Evolutionary conservation across 169 alveolate species (phyloP).

Genomic region (Plasmodium malariae): DNA sequence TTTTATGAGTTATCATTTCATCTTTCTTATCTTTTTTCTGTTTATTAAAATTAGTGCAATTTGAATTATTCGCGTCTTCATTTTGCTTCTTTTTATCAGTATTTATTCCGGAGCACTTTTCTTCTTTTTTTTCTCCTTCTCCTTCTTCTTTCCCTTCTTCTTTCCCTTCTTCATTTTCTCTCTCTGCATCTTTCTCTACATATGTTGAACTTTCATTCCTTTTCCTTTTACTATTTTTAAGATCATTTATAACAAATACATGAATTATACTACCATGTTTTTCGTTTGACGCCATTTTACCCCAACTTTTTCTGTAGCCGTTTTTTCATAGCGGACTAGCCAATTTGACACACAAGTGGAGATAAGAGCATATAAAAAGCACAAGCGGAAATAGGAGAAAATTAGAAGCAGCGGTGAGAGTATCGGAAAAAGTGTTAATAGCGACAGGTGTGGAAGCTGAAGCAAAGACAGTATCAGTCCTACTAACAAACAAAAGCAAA

Average conservation of each 20-base stretch:
- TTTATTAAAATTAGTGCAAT: background rate
- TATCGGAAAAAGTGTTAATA: too few species aligned
- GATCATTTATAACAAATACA: conserved; percentile 57
- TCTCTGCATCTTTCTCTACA: background rate
- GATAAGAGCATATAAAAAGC: too few species aligned
- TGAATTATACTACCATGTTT: conserved; percentile 56
- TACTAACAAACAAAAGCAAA: too few species aligned
- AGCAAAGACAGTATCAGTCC: too few species aligned
- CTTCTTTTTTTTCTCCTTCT: background rate
- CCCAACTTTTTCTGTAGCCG: background rate
- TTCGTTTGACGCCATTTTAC: conserved; percentile 25
- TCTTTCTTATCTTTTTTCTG: background rate
- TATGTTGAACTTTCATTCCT: too few species aligned
- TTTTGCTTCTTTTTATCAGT: background rate
- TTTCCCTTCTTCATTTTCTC: background rate
- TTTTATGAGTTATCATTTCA: conserved; percentile 68
- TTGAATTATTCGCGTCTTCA: background rate
- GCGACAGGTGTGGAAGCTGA: too few species aligned
- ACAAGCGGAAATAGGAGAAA: too few species aligned
- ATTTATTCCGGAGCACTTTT: background rate
- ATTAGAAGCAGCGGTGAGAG: too few species aligned
- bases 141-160: background rate
- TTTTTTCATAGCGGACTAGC: conserved; percentile 43
- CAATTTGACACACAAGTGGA: too few species aligned
- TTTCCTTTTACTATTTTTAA: conserved; percentile 1